A percentile compares a stretch with the other conserved stretches of the same genome.
Conservation (phyloP, 75 land plant genomes). For the Cryptomeria japonica region DNA sequence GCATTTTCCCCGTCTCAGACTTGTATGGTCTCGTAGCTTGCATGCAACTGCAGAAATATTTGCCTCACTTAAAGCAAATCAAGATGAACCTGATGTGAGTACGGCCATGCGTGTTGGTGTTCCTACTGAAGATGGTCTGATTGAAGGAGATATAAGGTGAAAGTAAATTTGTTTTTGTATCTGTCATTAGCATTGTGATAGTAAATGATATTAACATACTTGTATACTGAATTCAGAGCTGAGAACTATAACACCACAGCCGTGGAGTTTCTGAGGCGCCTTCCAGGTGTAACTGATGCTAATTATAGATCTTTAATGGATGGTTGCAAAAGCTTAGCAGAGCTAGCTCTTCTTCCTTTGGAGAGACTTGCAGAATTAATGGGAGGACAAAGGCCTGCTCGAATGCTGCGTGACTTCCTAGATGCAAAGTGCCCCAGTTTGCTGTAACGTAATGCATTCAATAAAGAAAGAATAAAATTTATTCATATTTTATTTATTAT, state of each 20-base stretch:
- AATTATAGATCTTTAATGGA: constrained; percentile 95
- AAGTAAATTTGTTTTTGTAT: background rate
- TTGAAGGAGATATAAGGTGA: constrained; percentile 93
- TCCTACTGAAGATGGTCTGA: constrained; percentile 93
- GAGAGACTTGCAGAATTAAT: constrained; percentile 87
- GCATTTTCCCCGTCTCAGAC: constrained; percentile 97
- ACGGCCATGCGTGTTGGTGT: constrained; percentile 92
- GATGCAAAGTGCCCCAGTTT: constrained; percentile 97
- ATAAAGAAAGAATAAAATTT: background rate
- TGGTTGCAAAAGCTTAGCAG: constrained; percentile 88
- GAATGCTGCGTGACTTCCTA: constrained; percentile 87
- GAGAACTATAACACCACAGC: constrained; percentile 97
- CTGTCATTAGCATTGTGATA: background rate
- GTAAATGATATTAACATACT: background rate
- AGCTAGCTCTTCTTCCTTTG: constrained; percentile 82
- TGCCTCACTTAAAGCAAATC: constrained; percentile 87
- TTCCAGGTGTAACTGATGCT: constrained; percentile 98
- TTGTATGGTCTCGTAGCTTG: constrained; percentile 97
- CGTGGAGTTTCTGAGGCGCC: constrained; percentile 88
- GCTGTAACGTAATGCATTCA: constrained; percentile 19
- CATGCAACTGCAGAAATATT: constrained; percentile 99
- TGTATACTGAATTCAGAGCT: constrained; percentile 63
- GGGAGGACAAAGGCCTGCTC: constrained; percentile 93
- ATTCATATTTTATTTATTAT: background rate
- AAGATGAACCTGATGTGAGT: constrained; percentile 94